Evolutionary conservation across 371 early-diverging fungal genomes (phyloP), one percentile per base, ranked within the genome.

Genomic region (Mucor velutinosus): DNA sequence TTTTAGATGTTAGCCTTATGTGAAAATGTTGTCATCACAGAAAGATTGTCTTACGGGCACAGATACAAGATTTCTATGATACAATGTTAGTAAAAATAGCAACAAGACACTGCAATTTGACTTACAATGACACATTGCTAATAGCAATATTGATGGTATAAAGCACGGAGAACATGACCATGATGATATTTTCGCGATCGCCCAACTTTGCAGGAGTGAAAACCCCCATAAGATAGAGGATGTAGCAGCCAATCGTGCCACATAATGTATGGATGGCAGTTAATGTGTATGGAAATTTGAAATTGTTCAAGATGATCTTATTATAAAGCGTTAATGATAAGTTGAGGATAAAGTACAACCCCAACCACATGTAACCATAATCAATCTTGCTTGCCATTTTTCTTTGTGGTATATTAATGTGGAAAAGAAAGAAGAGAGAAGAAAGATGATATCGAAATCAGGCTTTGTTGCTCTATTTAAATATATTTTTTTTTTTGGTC

Each of bases 141-240:
- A 93, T 89, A 55, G 94, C 95, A 62, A 96, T 95, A 71, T 96
- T 96, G 68, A 91, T 86, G 4, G 95, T 96, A 79, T 94, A 96
- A 10, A 96, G 86, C 19, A 92, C 79, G 5, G 95, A 94, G 74
- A 94, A 96, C 68, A 86, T 77, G 65, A 92, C 75, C 87, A 96
- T 89, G 39, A 89, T 74, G 71, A 85, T 72, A 59, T 82, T 84
- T 64, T 94, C 94, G 10, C 80, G 81, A 39, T 74, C 79, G 47
- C 81, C 85, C 45, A 92, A 77, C 35, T 73, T 74, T 35, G 80
- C 73, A 7, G 91, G 94, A 32, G 75, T 75, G 70, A 92, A 92
- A n/a, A 81, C 49, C 4, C 89, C 90, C 51, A 78, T 35, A 30
- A 66, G 47, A 58, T 76, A 82, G 33, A 91, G 79, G 15, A 78